Evolutionary conservation across 2,329 filamentous ascomycete genomes (phyloP), one percentile per base, ranked within the genome.

Genomic region (Nemania abortiva): DNA sequence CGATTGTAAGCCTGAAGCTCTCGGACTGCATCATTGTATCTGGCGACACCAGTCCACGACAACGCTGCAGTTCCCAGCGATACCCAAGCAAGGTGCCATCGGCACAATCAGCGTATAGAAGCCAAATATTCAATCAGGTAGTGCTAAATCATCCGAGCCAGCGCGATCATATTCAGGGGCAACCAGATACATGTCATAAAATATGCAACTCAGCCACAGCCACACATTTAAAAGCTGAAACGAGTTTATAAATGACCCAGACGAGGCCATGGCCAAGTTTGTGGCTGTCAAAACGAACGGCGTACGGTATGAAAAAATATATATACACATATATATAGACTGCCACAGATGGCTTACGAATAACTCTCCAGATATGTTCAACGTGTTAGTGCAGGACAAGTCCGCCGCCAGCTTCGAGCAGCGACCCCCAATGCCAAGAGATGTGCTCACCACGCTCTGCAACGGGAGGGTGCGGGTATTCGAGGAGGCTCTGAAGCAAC

Each of bases 271-370:
- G 18, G 11, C 37, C 11, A 42, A 15, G 15, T 15, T 42, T 5
- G 4, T 42, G 15, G 39, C 39, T 18, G 15, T 15, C 39, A 42
- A 42, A 18, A 15, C 15, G 15, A 42, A 18, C 15, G 39, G 6
- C 15, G 15, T 11, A 42, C 15, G 24, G 24, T 27, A 27, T 27
- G 5, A 27, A 27, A 2, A 27, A 2, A 27, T 27, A 27, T 27
- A 27, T 27, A 27, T 27, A 27, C 24, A 27, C 24, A 27, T 27
- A 27, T 27, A 27, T 27, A 2, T 58, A 53, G 42, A 31, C 74
- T 2, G 76, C 75, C 3, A 79, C 53, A 68, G 65, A 11, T 78
- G 77, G 77, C 73, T 66, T 20, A 75, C 74, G 20, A 54, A 69
- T 4, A 60, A 73, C 42, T 74, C 73, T 20, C 66, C 71, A 3